Evolutionary conservation across 257 asterid species (phyloP).

Genomic region (Nicotiana otophora): DNA sequence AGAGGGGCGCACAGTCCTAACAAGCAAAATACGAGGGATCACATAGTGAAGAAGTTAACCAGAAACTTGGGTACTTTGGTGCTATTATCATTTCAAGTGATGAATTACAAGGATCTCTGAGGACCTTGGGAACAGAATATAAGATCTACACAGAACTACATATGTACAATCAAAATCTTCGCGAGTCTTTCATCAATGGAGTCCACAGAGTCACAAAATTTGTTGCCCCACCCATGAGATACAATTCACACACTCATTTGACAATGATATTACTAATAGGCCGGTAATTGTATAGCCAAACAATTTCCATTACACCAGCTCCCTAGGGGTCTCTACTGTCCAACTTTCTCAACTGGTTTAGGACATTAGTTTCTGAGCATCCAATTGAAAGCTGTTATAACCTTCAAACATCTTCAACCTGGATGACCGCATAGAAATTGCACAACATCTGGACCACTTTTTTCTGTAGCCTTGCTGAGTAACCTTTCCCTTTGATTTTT

Average conservation of each 20-base stretch:
- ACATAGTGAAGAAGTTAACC: neutral
- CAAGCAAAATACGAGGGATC: neutral
- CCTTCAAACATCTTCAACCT: neutral
- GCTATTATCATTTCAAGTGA: neutral
- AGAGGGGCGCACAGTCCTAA: neutral
- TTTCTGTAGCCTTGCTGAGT: neutral
- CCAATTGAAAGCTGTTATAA: neutral
- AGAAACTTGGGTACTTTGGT: neutral
- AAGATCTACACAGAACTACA: constrained; percentile 7
- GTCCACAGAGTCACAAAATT: constrained; percentile 14
- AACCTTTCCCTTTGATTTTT: neutral
- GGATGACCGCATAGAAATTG: neutral
- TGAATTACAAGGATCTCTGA: constrained; percentile 4
- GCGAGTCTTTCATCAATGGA: constrained; percentile 2
- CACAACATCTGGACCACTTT: neutral
- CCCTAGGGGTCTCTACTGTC: neutral
- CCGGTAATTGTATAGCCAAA: neutral
- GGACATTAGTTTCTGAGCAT: neutral
- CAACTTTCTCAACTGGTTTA: neutral
- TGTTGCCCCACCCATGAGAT: constrained; percentile 11
- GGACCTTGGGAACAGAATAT: constrained; percentile 1
- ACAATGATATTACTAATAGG: neutral
- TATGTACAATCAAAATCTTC: constrained; percentile 14
- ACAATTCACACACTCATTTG: neutral
- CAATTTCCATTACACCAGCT: neutral